Conservation (phyloP, 345 rosid species). For the Erucastrum elatum region DNA sequence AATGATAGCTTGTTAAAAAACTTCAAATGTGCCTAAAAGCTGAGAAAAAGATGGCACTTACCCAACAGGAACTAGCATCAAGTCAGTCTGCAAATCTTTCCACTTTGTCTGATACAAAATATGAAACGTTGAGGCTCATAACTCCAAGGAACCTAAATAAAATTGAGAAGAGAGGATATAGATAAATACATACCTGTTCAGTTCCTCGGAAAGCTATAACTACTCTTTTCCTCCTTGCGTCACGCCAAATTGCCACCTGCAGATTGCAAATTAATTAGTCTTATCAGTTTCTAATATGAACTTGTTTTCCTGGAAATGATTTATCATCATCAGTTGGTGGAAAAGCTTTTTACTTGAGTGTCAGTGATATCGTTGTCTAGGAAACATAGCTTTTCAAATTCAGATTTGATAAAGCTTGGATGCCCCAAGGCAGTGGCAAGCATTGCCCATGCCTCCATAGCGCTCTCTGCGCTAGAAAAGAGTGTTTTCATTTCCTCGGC, state of each 20-base stretch:
- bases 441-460: slow-evolving; percentile 99
- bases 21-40: neutral
- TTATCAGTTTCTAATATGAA: slow-evolving; percentile 15
- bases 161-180: slow-evolving; percentile 23
- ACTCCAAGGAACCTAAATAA: slow-evolving; percentile 15
- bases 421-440: slow-evolving; percentile 93
- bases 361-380: slow-evolving; percentile 81
- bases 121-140: slow-evolving; percentile 27
- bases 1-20: slow-evolving; percentile 26
- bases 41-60: slow-evolving; percentile 36
- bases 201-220: slow-evolving; percentile 97
- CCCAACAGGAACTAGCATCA: slow-evolving; percentile 92
- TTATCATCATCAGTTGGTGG: neutral
- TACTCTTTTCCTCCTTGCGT: slow-evolving; percentile 67
- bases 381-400: slow-evolving; percentile 92
- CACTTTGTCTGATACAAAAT: slow-evolving; percentile 65
- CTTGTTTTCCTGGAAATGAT: neutral
- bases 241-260: slow-evolving; percentile 98
- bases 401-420: slow-evolving; percentile 93
- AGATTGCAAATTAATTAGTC: slow-evolving; percentile 38
- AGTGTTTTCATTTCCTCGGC: slow-evolving; percentile 88
- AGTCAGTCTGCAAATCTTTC: slow-evolving; percentile 93
- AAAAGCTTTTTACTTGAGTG: slow-evolving; percentile 64
- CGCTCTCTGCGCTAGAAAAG: slow-evolving; percentile 86
- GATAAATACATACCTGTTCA: slow-evolving; percentile 67